Evolutionary conservation across 148 eudicot genomes (phyloP).

Genomic region (Talinum fruticosum): DNA sequence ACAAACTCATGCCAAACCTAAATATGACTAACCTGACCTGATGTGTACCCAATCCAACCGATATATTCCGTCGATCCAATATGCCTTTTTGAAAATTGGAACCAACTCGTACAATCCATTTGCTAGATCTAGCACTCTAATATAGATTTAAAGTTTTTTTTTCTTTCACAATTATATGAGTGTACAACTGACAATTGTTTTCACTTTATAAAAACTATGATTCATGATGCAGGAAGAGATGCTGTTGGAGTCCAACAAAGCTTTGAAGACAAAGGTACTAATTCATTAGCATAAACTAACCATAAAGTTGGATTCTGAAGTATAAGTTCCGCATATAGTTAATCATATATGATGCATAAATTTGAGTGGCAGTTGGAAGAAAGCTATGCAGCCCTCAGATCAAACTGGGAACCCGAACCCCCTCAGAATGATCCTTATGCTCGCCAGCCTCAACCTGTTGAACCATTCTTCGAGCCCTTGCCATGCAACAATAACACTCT

Average conservation of each 20-base stretch:
- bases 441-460: constrained; percentile 19
- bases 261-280: constrained; percentile 57
- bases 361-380: constrained; percentile 43
- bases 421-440: constrained; percentile 10
- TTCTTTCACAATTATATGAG: too few species aligned
- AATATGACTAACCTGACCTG: too few species aligned
- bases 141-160: too few species aligned
- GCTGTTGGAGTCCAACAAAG: constrained; percentile 50
- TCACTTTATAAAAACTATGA: too few species aligned
- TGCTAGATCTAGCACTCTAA: too few species aligned
- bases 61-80: too few species aligned
- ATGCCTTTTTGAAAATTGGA: too few species aligned
- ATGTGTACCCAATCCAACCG: too few species aligned
- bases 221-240: constrained; percentile 46
- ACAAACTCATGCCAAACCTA: too few species aligned
- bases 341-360: too few species aligned
- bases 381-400: constrained; percentile 27
- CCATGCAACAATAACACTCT: constrained; percentile 26
- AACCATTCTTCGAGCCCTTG: constrained; percentile 34
- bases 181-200: too few species aligned
- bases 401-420: constrained; percentile 21
- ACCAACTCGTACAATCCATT: too few species aligned
- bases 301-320: neutral
- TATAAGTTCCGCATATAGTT: neutral
- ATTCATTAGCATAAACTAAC: neutral